Evolutionary conservation across 2,329 filamentous ascomycete genomes (phyloP), one percentile per base, ranked within the genome.

Genomic region (Tetracladium maxilliforme): DNA sequence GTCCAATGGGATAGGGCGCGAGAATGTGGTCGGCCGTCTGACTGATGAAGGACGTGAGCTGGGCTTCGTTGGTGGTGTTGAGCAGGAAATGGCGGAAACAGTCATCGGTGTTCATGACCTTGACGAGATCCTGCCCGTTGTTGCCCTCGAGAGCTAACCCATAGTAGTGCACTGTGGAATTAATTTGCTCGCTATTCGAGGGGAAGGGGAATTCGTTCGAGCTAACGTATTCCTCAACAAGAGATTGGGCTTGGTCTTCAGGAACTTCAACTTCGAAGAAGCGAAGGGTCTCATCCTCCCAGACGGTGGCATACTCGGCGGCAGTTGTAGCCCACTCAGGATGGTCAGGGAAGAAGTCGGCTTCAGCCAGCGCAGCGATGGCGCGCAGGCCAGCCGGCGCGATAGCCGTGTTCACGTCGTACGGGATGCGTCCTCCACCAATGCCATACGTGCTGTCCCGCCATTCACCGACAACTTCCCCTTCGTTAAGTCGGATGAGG

Each of bases 1-100:
- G 46, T 0, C 70, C 70, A 0, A 65, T 56, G 1, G 70, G 70
- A 35, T 71, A 77, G 0, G 65, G 61, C 1, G 52, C 51, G 0
- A 64, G 48, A 29, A 76, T 62, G 18, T 69, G 59, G 19, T 64
- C 62, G 0, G 69, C 65, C 0, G 63, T 63, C 19, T 68, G 55
- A 22, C 64, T 64, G 8, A 76, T 38, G 37, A 70, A 72, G 0
- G 48, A 32, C 0, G 61, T 69, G 1, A 74, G 52, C 33, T 75
- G 67, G 0, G 44, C 35, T 23, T 72, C 52, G 23, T 71, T 56
- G 2, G 67, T 70, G 0, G 61, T 57, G 36, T 74, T 72, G 18
- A 75, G 52, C 2, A 76, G 47, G 42, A 73, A 74, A 28, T 64
- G 61, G 2, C 68, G 64, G 49, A 74, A 77, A 25, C 61, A 70